Percentiles rank a stretch among this genome's conserved stretches.
Evolutionary conservation across 345 rosid genomes (phyloP).

Genomic region (Odontarrhena argentea): DNA sequence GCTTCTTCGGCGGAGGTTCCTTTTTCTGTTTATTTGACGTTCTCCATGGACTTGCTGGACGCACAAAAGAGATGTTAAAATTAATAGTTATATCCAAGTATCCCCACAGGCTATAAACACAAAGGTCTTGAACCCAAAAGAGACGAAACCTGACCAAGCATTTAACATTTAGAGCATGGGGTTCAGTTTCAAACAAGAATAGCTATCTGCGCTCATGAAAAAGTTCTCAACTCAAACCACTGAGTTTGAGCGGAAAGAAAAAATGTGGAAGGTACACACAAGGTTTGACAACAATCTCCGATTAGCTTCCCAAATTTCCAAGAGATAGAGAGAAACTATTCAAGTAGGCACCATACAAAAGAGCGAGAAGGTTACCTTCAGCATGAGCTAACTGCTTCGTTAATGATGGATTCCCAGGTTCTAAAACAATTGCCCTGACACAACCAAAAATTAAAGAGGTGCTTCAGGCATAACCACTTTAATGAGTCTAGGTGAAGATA

Average conservation of each 20-base stretch:
- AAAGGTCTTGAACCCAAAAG: constrained; percentile 23
- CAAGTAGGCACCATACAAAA: constrained; percentile 5
- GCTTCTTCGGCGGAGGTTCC: constrained; percentile 78
- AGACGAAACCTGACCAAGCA: constrained; percentile 25
- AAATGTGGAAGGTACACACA: constrained; percentile 17
- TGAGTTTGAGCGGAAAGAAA: constrained; percentile 17
- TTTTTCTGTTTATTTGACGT: constrained; percentile 61
- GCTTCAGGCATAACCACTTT: constrained; percentile 27
- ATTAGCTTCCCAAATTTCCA: constrained; percentile 14
- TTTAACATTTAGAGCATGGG: constrained; percentile 25
- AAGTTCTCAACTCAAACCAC: constrained; percentile 24
- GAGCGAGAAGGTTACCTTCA: constrained; percentile 62
- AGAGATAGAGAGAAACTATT: constrained; percentile 19
- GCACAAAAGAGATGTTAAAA: constrained; percentile 33
- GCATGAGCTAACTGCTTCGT: constrained; percentile 75
- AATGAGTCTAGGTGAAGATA: constrained; percentile 19
- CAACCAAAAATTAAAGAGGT: constrained; percentile 8
- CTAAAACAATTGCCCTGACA: constrained; percentile 88
- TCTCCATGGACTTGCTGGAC: constrained; percentile 80
- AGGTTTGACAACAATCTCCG: constrained; percentile 21
- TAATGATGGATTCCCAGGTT: constrained; percentile 77
- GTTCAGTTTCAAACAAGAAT: constrained; percentile 32
- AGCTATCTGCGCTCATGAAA: constrained; percentile 3
- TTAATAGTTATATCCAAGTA: constrained; percentile 12
- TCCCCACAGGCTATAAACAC: constrained; percentile 12